These are phyloP conservation scores for Codiaeum variegatum DNA, from an alignment of 441 rosid species.

Conservation along the genomic window DNA sequence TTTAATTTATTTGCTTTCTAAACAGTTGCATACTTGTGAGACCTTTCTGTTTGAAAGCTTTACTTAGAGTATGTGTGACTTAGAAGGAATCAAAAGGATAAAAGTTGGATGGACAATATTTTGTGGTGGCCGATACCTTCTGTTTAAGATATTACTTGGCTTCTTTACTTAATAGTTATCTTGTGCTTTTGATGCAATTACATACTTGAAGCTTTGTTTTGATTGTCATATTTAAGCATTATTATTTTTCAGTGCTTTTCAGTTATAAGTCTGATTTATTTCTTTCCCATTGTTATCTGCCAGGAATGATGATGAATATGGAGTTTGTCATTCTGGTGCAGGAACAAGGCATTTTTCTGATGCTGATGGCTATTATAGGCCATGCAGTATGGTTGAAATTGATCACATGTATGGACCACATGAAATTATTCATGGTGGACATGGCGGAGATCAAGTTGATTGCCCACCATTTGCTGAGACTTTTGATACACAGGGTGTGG, in stretches of 20 bases:
- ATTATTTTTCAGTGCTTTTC: constrained; percentile 7
- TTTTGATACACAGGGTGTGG: constrained; percentile 43
- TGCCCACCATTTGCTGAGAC: constrained; percentile 39
- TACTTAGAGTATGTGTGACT: constrained; percentile 3
- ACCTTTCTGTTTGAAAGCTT: background rate
- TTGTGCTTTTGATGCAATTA: constrained; percentile 3
- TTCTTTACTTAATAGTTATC: constrained; percentile 19
- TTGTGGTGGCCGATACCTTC: constrained; percentile 10
- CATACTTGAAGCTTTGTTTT: background rate
- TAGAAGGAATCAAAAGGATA: background rate
- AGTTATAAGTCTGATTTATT: constrained; percentile 7
- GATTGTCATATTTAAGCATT: background rate
- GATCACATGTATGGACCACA: constrained; percentile 39
- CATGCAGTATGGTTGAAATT: constrained; percentile 43
- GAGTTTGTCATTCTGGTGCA: constrained; percentile 46
- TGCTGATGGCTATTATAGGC: constrained; percentile 49
- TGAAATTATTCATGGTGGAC: constrained; percentile 40
- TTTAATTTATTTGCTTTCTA: constrained; percentile 8
- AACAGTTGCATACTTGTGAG: background rate
- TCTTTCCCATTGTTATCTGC: constrained; percentile 22
- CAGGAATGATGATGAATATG: constrained; percentile 70
- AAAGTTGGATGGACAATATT: constrained; percentile 5
- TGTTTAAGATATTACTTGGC: constrained; percentile 11
- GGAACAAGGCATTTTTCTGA: constrained; percentile 45
- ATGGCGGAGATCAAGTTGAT: constrained; percentile 40